phyloP scores from a whole-genome alignment of 768 basidiomycete species.

The Pleurotus sapidus region DNA sequence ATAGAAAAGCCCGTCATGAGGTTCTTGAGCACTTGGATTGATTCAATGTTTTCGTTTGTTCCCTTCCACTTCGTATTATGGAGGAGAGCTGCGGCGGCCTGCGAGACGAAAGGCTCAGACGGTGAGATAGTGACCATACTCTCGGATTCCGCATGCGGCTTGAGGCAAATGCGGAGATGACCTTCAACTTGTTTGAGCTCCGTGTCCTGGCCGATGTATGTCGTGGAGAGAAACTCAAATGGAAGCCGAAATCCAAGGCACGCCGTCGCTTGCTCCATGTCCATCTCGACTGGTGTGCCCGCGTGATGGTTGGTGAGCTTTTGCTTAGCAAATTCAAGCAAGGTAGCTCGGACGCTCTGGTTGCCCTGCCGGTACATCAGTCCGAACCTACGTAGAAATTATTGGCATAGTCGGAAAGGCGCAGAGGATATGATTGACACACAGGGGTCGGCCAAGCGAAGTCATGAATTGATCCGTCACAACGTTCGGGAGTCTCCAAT shows the following conservation, averaged over 20 bases:
- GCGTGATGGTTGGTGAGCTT: conserved; percentile 2
- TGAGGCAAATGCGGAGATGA: conserved; percentile 11
- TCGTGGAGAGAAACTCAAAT: conserved; percentile 8
- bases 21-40: conserved; percentile 9
- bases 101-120: conserved; percentile 8
- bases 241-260: conserved; percentile 8
- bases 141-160: conserved; percentile 7
- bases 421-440: no score
- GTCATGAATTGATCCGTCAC: no score
- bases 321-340: neutral
- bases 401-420: no score
- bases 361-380: no score
- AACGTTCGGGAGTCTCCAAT: no score
- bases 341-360: neutral
- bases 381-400: no score
- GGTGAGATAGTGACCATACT: conserved; percentile 9
- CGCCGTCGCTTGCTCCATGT: neutral
- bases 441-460: no score
- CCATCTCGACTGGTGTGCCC: neutral
- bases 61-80: conserved; percentile 12
- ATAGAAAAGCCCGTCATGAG: conserved; percentile 2
- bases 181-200: conserved; percentile 7
- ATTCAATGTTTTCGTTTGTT: conserved; percentile 8
- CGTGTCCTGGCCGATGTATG: neutral
- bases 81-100: conserved; percentile 19